These are phyloP conservation scores for Coemansia sp. DNA, from an alignment of 192 early-diverging fungal genomes.

Conservation along the genomic window DNA sequence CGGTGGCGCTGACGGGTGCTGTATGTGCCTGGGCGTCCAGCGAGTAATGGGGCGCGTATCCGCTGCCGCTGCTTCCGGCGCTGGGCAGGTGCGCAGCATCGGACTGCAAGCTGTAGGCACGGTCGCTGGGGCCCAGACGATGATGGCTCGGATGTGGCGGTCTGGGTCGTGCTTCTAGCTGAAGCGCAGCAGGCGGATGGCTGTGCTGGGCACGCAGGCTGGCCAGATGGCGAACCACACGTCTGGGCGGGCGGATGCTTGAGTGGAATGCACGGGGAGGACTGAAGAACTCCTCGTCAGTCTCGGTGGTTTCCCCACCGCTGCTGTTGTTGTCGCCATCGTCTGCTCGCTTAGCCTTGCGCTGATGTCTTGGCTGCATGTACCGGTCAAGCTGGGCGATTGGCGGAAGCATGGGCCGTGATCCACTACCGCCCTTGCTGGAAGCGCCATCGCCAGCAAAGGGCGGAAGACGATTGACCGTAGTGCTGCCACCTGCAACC, in stretches of 20 bases:
- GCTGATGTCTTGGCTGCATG: neutral
- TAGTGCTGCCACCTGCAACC: neutral
- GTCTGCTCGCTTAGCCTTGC: neutral
- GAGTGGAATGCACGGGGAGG: slow-evolving; percentile 26
- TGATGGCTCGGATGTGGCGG: neutral
- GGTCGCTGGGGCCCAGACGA: neutral
- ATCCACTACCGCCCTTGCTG: neutral
- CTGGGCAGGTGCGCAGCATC: neutral
- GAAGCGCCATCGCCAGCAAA: neutral
- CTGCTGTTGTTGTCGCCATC: slow-evolving; percentile 10
- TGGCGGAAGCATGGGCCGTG: neutral
- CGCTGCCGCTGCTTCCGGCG: neutral
- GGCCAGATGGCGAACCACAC: slow-evolving; percentile 42
- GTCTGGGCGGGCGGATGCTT: slow-evolving; percentile 38
- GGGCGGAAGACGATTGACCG: neutral
- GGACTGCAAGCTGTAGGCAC: neutral
- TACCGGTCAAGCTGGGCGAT: slow-evolving; percentile 3
- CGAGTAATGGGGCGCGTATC: neutral
- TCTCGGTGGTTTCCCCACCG: slow-evolving; percentile 47
- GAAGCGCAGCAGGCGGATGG: slow-evolving; percentile 22
- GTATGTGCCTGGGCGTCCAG: slow-evolving; percentile 20
- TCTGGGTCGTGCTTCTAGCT: slow-evolving; percentile 9
- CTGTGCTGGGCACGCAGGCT: slow-evolving; percentile 31
- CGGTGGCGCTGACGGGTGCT: slow-evolving; percentile 13
- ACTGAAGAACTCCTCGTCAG: slow-evolving; percentile 51